Base-by-base conservation (phyloP, 805 yeast genomes). In the Sugiyamaella floridensis region DNA sequence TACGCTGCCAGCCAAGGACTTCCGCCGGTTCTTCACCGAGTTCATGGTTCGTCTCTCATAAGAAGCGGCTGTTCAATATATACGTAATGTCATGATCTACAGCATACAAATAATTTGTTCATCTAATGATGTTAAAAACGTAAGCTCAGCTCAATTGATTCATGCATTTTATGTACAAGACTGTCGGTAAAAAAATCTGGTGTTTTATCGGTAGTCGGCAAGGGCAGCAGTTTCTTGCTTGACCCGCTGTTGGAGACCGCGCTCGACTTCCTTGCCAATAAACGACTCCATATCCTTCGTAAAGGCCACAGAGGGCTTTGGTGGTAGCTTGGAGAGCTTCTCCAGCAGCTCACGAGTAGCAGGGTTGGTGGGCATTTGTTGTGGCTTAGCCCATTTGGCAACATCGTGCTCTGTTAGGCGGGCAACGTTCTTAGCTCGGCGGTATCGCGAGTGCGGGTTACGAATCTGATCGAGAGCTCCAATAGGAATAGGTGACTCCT, bases 341-440 rank as follows among this genome's bases (percentile, higher is more conserved):
- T 59, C 61, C 43, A 74, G 70, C 48, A 67, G 66, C 60, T 77
- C 68, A 45, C 68, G 68, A 28, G 76, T 69, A 16, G 71, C 71
- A 58, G 80, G 80, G 11, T 86, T 75, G 56, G 80, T 68, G 46
- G 96, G 96, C 93, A 88, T 88, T 55, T 75, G 70, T 50, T 95
- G 95, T 15, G 87, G 81, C 15, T 74, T 78, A 12, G 43, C 43
- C 16, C 37, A 40, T 60, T 80, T 78, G 37, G 37, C 37, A 43
- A 84, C 77, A 61, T 86, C 89, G 40, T 76, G 69, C 57, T 77
- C 82, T 10, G 83, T 76, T 55, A 89, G 71, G 60, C 76, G 76
- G 57, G 80, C 83, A 10, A 64, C 66, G 48, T 63, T 63, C 28
- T 68, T 58, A n/a, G 54, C 53, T 70, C 85, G 78, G 65, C 77